Evolutionary conservation across 208 protist species (phyloP), one percentile per base, ranked within the genome.

Genomic region (Angomonas deanei): DNA sequence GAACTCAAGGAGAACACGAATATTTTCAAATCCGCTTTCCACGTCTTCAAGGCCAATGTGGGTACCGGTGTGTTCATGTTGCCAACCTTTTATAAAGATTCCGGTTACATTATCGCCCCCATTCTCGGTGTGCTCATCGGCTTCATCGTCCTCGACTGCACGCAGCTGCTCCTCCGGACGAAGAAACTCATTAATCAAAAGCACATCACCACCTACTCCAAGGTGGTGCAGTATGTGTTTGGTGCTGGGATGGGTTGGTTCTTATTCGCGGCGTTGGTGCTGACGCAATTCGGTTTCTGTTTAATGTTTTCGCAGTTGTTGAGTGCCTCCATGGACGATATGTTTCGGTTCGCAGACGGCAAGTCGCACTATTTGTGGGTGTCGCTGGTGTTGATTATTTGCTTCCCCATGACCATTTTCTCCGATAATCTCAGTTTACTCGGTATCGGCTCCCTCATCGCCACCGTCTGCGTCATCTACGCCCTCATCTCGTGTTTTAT

Each of bases 41-140:
- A 94, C 59, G 77, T 94, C 47, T 94, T 94, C 74, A 94, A 94
- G 74, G 87, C 82, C 19, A 94, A 94, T 72, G 87, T 94, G 32
- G 87, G 87, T 24, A 80, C 84, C 0, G 87, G 81, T 57, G 78
- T 94, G 26, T 94, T 91, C 66, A 61, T 91, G 34, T 74, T 94
- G 3, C 79, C 84, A 1, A 88, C 78, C 50, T 88, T 86, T 62
- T 94, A 94, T 75, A 57, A 74, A 27, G 79, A 94, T 48, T 49
- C 82, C 23, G 87, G 87, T 30, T 91, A 88, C 74, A 64, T 80
- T 5, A 48, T 86, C 26, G 66, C 68, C 5, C 36, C 68, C 8
- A 66, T 91, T 6, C 47, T 91, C 19, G 62, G 66, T 36, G n/a
- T 82, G 3, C 5, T 83, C 26, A 76, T 94, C 17, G 84, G 84